These are phyloP conservation scores for Candida ascalaphidarum DNA, from an alignment of 805 yeast genomes.

Conservation along the genomic window DNA sequence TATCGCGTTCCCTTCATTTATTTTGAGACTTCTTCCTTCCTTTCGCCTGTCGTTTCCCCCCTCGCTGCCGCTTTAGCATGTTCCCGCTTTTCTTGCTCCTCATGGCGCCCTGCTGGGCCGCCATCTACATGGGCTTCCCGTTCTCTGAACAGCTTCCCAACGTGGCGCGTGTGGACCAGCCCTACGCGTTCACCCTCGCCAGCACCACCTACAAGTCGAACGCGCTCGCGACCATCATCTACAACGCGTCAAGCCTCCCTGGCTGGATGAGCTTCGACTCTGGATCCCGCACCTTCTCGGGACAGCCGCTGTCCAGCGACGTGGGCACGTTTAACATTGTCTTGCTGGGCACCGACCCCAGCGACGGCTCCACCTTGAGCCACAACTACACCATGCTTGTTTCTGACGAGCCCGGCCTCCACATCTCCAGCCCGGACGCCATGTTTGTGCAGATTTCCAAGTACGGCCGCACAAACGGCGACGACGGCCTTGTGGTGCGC, in stretches of 20 bases:
- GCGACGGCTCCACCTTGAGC: conserved; percentile 37
- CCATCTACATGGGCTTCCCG: conserved; percentile 65
- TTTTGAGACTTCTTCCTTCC: not conserved
- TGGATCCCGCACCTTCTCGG: conserved; percentile 50
- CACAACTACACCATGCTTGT: conserved; percentile 52
- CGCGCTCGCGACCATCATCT: conserved; percentile 37
- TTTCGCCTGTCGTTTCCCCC: too few relatives aligned
- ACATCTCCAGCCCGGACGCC: conserved; percentile 31
- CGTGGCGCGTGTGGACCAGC: conserved; percentile 64
- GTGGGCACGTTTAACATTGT: conserved; percentile 34
- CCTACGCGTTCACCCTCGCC: conserved; percentile 60
- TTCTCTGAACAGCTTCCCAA: conserved; percentile 78
- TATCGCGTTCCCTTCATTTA: not conserved
- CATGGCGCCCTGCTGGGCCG: conserved; percentile 18
- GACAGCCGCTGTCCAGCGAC: conserved; percentile 48
- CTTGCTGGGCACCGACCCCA: conserved; percentile 59
- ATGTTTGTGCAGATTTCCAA: conserved; percentile 46
- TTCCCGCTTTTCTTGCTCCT: conserved; percentile 3
- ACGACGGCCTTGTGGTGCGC: conserved; percentile 59
- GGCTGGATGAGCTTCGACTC: conserved; percentile 73
- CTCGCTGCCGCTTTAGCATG: too few relatives aligned
- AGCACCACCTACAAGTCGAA: conserved; percentile 52
- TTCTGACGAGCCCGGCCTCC: conserved; percentile 48
- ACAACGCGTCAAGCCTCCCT: conserved; percentile 56
- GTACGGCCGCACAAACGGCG: conserved; percentile 73